phyloP scores from a whole-genome alignment of 2,329 filamentous ascomycete genomes.

The Xylaria multiplex region DNA sequence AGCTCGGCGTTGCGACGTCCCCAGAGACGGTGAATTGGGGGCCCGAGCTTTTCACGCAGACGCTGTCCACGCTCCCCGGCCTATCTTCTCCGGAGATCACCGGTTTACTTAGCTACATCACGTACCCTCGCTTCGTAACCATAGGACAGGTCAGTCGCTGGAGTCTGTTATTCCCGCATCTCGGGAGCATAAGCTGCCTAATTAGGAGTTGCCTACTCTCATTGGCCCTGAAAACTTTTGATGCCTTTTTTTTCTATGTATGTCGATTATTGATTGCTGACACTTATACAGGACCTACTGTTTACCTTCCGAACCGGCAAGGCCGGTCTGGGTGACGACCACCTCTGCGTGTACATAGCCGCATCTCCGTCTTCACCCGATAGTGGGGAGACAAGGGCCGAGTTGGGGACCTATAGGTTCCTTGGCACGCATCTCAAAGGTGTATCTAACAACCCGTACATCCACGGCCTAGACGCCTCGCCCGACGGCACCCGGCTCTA shows the following conservation, averaged over 20 bases:
- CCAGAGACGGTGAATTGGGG: slow-evolving; percentile 50
- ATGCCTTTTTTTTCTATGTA: too few relatives aligned
- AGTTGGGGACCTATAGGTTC: slow-evolving; percentile 51
- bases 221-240: too few relatives aligned
- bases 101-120: slow-evolving; percentile 53
- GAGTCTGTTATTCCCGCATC: too few relatives aligned
- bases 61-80: slow-evolving; percentile 51
- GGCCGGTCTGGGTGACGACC: slow-evolving; percentile 60
- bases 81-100: slow-evolving; percentile 41
- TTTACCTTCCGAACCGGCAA: slow-evolving; percentile 63
- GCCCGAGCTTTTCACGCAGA: slow-evolving; percentile 51
- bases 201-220: too few relatives aligned
- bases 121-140: slow-evolving; percentile 60
- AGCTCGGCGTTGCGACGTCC: slow-evolving; percentile 46
- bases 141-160: slow-evolving; percentile 38
- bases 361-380: background rate
- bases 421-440: slow-evolving; percentile 62
- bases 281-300: slow-evolving; percentile 48
- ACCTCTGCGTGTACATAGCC: slow-evolving; percentile 57
- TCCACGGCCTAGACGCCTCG: slow-evolving; percentile 58
- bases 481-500: slow-evolving; percentile 49
- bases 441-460: slow-evolving; percentile 60
- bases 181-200: too few relatives aligned
- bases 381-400: background rate
- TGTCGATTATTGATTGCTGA: too few relatives aligned